A percentile compares a stretch with the other conserved stretches of the same genome.
phyloP scores from a whole-genome alignment of 2,329 filamentous ascomycete genomes.

The Tolypocladium paradoxum region DNA sequence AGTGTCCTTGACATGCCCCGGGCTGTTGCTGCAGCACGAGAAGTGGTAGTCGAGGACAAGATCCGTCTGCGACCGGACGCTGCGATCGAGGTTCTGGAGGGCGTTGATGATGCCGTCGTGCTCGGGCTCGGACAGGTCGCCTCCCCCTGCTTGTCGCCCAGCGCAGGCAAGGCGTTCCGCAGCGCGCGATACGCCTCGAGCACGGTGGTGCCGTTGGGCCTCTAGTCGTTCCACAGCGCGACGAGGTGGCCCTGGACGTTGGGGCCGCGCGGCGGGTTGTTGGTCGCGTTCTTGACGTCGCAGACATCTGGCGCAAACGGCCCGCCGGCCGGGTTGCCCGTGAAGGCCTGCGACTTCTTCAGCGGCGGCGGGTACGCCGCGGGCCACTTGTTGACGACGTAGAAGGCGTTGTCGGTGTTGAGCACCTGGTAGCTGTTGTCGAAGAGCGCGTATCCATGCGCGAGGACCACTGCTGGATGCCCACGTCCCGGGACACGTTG shows the following conservation, averaged over 20 bases:
- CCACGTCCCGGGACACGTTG: slow-evolving; percentile 14
- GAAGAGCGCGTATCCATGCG: slow-evolving; percentile 7
- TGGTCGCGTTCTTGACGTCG: slow-evolving; percentile 7
- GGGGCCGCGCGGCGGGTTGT: slow-evolving; percentile 5
- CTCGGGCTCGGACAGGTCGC: neutral
- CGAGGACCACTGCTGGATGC: slow-evolving; percentile 22
- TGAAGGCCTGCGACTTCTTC: slow-evolving; percentile 9
- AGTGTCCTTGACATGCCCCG: too few relatives aligned
- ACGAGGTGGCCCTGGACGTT: slow-evolving; percentile 7
- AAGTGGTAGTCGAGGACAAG: neutral
- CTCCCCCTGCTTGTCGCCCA: slow-evolving; percentile 11
- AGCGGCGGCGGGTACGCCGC: slow-evolving; percentile 9
- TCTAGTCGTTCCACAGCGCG: slow-evolving; percentile 10
- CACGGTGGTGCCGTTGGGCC: slow-evolving; percentile 8
- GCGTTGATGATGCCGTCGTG: neutral
- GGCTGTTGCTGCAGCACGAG: neutral
- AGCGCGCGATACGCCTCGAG: too few relatives aligned
- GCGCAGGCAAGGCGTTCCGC: too few relatives aligned
- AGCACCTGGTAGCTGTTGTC: slow-evolving; percentile 10
- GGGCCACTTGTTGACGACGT: slow-evolving; percentile 10
- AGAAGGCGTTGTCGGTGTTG: slow-evolving; percentile 9
- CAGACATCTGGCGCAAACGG: slow-evolving; percentile 8
- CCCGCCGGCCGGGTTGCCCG: slow-evolving; percentile 10
- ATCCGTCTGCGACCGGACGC: neutral
- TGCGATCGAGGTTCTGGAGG: neutral